Evolutionary conservation across 176 grass and related monocot species (phyloP).

Genomic region (Hordeum marinum): DNA sequence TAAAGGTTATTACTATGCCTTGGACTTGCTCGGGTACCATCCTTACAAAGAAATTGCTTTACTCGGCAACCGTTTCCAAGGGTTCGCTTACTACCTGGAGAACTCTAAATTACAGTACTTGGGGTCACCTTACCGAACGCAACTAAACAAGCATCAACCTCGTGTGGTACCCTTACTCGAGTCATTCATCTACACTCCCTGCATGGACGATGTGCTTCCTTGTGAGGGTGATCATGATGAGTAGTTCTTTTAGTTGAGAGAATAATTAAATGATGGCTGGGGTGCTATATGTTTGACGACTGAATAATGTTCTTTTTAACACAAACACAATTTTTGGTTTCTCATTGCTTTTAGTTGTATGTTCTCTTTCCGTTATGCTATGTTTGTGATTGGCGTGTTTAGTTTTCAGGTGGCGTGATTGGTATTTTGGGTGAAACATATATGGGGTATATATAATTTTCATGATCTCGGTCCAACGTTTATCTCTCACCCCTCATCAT

Average conservation of each 20-base stretch:
- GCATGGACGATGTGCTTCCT: neutral
- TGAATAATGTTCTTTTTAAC: neutral
- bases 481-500: no score
- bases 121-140: neutral
- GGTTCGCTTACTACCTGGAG: neutral
- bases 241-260: neutral
- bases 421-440: neutral
- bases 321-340: neutral
- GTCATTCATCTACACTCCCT: constrained; percentile 15
- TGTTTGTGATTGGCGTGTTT: neutral
- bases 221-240: neutral
- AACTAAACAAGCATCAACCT: neutral
- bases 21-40: constrained; percentile 6
- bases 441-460: neutral
- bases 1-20: neutral
- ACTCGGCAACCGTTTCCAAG: neutral
- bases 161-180: neutral
- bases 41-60: neutral
- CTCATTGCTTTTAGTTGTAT: neutral
- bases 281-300: neutral
- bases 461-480: neutral
- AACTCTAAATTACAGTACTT: neutral
- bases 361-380: neutral
- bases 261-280: neutral
- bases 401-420: neutral